These are phyloP conservation scores for Schoenoplectus triqueter DNA, from an alignment of 202 grass and related monocot species.

Conservation along the genomic window DNA sequence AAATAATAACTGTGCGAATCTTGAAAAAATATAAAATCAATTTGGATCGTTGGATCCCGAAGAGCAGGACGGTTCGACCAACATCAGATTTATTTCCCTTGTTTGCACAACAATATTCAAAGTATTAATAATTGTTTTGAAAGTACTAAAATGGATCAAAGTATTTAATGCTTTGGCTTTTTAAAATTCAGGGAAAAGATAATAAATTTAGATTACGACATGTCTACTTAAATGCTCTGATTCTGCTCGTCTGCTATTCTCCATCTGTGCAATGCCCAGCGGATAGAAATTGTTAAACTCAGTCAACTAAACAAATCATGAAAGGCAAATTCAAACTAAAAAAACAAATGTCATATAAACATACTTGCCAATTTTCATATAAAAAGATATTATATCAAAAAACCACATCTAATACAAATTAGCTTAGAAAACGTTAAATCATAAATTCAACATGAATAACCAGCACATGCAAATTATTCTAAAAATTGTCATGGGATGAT, in stretches of 20 bases:
- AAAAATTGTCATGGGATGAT: not conserved
- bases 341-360: not conserved
- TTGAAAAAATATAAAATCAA: too few relatives aligned
- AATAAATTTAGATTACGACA: constrained; percentile 14
- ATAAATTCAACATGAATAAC: not conserved
- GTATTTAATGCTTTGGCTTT: constrained; percentile 16
- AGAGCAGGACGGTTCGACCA: too few relatives aligned
- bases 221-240: constrained; percentile 25
- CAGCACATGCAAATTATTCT: not conserved
- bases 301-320: not conserved
- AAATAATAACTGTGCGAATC: too few relatives aligned
- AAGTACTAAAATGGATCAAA: not conserved
- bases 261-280: not conserved
- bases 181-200: not conserved
- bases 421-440: not conserved
- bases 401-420: not conserved
- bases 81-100: too few relatives aligned
- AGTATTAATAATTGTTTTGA: not conserved
- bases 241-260: not conserved
- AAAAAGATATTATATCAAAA: not conserved
- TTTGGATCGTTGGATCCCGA: too few relatives aligned
- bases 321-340: not conserved
- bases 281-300: not conserved
- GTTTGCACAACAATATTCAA: constrained; percentile 11
- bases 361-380: not conserved